Percentiles rank a stretch among this genome's conserved stretches.
These are phyloP conservation scores for Cantharellus cinnabarinus DNA, from an alignment of 768 basidiomycete genomes.

Conservation along the genomic window DNA sequence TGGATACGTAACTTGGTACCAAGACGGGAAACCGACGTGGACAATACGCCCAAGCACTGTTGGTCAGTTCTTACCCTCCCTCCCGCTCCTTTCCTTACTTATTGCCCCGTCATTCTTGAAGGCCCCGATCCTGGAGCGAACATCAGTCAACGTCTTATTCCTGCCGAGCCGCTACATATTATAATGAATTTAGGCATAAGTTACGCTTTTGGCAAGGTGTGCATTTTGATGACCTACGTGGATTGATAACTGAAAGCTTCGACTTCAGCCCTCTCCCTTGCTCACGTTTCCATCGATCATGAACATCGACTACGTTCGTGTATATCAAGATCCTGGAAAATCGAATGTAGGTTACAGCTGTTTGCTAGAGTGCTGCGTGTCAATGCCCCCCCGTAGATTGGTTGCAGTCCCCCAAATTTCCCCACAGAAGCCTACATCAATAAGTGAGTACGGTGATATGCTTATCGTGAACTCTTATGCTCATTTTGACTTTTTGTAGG, in stretches of 20 bases:
- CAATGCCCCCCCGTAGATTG: slow-evolving; percentile 21
- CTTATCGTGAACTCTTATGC: not conserved
- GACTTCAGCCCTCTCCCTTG: slow-evolving; percentile 13
- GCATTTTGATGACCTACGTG: not conserved
- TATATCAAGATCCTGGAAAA: slow-evolving; percentile 61
- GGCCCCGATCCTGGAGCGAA: slow-evolving; percentile 3
- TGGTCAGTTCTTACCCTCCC: slow-evolving; percentile 32
- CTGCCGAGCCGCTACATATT: slow-evolving; percentile 88
- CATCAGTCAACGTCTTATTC: slow-evolving; percentile 43
- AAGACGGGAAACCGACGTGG: slow-evolving; percentile 43
- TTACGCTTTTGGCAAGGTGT: not conserved
- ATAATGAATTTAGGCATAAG: slow-evolving; percentile 63
- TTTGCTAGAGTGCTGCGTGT: not conserved
- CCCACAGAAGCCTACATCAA: slow-evolving; percentile 75
- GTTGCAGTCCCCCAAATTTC: slow-evolving; percentile 60
- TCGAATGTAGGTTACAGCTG: slow-evolving; percentile 26
- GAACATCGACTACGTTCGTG: slow-evolving; percentile 75
- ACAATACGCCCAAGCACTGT: slow-evolving; percentile 38
- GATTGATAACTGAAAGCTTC: not conserved
- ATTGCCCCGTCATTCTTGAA: slow-evolving; percentile 73
- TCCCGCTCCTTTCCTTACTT: slow-evolving; percentile 35
- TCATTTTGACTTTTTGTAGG: not conserved
- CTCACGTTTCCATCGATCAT: slow-evolving; percentile 61
- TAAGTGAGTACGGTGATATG: slow-evolving; percentile 18
- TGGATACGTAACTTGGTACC: slow-evolving; percentile 64